A percentile compares a stretch with the other conserved stretches of the same genome.
phyloP scores from a whole-genome alignment of 495 filamentous ascomycete species.

The Cryomyces minteri region DNA sequence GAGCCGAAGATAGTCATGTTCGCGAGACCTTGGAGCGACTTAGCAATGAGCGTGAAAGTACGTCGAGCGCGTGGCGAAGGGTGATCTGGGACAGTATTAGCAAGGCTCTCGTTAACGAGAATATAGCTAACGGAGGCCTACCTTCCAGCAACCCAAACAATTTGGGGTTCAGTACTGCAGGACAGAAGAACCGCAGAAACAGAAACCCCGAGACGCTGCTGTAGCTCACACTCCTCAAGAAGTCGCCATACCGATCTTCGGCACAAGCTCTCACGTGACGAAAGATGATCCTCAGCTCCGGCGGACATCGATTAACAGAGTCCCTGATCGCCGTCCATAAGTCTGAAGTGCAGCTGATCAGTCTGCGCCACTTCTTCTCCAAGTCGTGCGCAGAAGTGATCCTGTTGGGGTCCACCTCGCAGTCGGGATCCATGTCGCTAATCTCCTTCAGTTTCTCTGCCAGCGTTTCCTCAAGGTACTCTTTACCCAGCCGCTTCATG shows the following conservation, averaged over 20 bases:
- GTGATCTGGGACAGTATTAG: constrained; percentile 36
- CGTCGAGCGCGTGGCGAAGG: constrained; percentile 74
- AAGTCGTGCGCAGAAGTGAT: constrained; percentile 55
- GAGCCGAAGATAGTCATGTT: constrained; percentile 87
- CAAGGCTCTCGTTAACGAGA: background rate
- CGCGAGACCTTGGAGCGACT: constrained; percentile 85
- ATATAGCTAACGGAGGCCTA: constrained; percentile 14
- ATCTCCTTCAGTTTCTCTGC: constrained; percentile 73
- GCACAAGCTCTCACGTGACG: constrained; percentile 86
- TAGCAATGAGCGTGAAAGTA: constrained; percentile 84
- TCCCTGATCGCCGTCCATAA: constrained; percentile 70
- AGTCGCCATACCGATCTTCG: constrained; percentile 94
- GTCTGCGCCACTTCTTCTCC: constrained; percentile 62
- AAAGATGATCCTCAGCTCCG: constrained; percentile 74
- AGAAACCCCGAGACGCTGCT: constrained; percentile 94
- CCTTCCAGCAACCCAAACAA: constrained; percentile 82
- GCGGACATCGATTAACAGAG: constrained; percentile 55
- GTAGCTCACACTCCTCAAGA: constrained; percentile 79
- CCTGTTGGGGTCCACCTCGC: constrained; percentile 81
- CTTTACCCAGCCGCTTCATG: constrained; percentile 85
- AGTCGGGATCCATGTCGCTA: constrained; percentile 72
- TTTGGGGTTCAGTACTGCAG: constrained; percentile 90
- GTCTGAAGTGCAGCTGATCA: constrained; percentile 58
- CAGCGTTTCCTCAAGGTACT: constrained; percentile 81
- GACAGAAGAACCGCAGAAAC: constrained; percentile 91